Conservation (phyloP, 2,329 filamentous ascomycete species). For the Aspergillus bombycis region DNA sequence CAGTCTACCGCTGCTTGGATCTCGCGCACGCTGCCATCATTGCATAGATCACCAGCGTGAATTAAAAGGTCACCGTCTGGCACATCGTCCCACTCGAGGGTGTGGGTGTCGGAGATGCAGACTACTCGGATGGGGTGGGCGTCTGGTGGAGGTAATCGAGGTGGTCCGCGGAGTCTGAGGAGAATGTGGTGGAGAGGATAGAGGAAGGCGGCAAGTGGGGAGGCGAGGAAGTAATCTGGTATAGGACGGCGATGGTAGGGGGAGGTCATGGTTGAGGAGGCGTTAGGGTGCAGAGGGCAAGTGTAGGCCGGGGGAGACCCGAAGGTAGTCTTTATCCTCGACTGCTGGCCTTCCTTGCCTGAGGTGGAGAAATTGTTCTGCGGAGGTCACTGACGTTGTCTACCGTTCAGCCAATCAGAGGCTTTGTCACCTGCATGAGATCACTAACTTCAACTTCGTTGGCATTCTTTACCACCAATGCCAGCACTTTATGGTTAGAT, state of each 20-base stretch:
- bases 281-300: constrained; percentile 6
- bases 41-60: constrained; percentile 84
- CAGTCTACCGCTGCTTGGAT: constrained; percentile 86
- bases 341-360: background rate
- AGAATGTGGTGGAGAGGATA: constrained; percentile 66
- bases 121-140: constrained; percentile 70
- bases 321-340: background rate
- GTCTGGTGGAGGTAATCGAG: constrained; percentile 61
- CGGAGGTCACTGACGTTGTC: background rate
- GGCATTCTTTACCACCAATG: too few relatives aligned
- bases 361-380: background rate
- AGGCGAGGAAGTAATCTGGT: constrained; percentile 67
- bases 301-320: background rate
- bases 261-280: constrained; percentile 35
- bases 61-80: constrained; percentile 83
- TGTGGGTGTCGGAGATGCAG: constrained; percentile 88
- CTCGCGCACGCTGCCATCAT: constrained; percentile 69
- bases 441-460: background rate
- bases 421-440: background rate
- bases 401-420: background rate
- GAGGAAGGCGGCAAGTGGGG: constrained; percentile 68
- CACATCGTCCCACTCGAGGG: constrained; percentile 51
- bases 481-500: too few relatives aligned
- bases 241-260: constrained; percentile 55
- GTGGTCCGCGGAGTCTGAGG: constrained; percentile 67